Conservation (phyloP, 148 eudicot genomes). For the Dysphania ambrosioides region DNA sequence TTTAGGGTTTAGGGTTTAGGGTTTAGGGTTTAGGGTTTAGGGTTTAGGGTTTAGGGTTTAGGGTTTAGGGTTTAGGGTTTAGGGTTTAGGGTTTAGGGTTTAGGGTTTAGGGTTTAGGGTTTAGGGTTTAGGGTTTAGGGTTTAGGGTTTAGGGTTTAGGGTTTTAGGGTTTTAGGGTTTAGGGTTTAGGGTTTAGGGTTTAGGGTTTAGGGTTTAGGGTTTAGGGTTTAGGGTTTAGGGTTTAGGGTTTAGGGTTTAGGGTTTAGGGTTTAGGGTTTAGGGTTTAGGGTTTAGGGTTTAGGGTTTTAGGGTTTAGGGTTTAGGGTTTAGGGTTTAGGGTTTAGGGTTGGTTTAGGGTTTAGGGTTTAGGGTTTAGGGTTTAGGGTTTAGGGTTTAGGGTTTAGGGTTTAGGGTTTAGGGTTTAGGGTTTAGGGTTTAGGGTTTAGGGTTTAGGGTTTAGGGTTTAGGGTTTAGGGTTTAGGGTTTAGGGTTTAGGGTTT, state of each 20-base stretch:
- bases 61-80: slow-evolving; percentile 7
- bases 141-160: slow-evolving; percentile 15
- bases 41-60: slow-evolving; percentile 2
- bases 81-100: slow-evolving; percentile 17
- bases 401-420: slow-evolving; percentile 19
- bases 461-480: slow-evolving; percentile 17
- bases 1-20: slow-evolving; percentile 8
- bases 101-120: slow-evolving; percentile 17
- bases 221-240: slow-evolving; percentile 9
- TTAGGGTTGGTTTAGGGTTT: slow-evolving; percentile 4
- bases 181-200: background rate
- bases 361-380: slow-evolving; percentile 13
- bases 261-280: slow-evolving; percentile 7
- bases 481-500: slow-evolving; percentile 17
- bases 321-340: slow-evolving; percentile 8
- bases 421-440: slow-evolving; percentile 16
- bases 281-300: background rate
- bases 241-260: slow-evolving; percentile 12
- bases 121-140: slow-evolving; percentile 16
- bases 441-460: slow-evolving; percentile 18
- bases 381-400: slow-evolving; percentile 12
- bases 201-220: slow-evolving; percentile 8
- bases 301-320: background rate
- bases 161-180: slow-evolving; percentile 5
- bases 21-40: slow-evolving; percentile 8